Conservation (phyloP, 495 filamentous ascomycete genomes). For the Podospora fimiseda region DNA sequence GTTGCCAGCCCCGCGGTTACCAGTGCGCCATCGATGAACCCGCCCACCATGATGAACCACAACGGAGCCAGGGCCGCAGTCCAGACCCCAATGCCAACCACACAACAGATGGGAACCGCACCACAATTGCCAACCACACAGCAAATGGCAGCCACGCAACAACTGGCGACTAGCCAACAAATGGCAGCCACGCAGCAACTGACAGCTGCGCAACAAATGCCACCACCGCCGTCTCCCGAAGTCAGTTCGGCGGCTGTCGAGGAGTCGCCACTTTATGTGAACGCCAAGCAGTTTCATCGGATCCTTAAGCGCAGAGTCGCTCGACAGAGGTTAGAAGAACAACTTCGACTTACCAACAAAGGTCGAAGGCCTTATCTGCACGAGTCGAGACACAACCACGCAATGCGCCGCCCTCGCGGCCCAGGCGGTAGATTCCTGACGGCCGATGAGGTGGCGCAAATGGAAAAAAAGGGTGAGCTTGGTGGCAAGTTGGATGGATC, state of each 20-base stretch:
- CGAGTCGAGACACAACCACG: constrained; percentile 98
- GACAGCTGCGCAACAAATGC: constrained; percentile 44
- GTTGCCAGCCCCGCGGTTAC: constrained; percentile 57
- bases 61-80: constrained; percentile 34
- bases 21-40: constrained; percentile 44
- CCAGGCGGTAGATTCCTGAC: constrained; percentile 97
- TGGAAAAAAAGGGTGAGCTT: constrained; percentile 58
- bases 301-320: constrained; percentile 92
- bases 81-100: constrained; percentile 41
- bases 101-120: constrained; percentile 53
- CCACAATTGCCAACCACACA: too few species aligned
- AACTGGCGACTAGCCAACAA: too few species aligned
- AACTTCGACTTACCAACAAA: constrained; percentile 84
- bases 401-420: constrained; percentile 91
- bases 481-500: constrained; percentile 32
- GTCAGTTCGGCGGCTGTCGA: constrained; percentile 69
- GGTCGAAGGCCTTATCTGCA: constrained; percentile 96
- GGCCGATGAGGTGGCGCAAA: constrained; percentile 91
- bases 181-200: too few species aligned
- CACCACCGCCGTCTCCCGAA: constrained; percentile 75
- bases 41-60: constrained; percentile 49
- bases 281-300: constrained; percentile 97
- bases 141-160: too few species aligned
- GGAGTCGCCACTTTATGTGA: constrained; percentile 94
- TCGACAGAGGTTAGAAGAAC: constrained; percentile 87